Conservation (phyloP, 2,329 filamentous ascomycete species). For the Pseudogymnoascus sp. region DNA sequence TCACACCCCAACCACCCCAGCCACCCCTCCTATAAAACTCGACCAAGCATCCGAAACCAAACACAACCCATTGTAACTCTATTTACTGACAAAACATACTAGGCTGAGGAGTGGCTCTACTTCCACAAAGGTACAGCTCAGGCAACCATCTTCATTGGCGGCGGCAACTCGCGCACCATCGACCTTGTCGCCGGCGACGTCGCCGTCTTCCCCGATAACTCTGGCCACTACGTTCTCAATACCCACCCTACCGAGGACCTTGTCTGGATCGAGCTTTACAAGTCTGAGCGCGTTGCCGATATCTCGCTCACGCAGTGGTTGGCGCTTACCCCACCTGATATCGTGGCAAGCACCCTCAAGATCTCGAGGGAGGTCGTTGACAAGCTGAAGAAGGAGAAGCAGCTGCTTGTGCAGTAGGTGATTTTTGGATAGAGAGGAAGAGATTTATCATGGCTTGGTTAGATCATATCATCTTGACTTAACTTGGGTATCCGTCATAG, state of each 20-base stretch:
- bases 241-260: constrained; percentile 54
- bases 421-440: background rate
- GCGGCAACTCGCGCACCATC: constrained; percentile 53
- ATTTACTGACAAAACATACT: background rate
- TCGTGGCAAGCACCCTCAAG: constrained; percentile 53
- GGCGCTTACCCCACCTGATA: constrained; percentile 54
- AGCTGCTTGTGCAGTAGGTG: constrained; percentile 39
- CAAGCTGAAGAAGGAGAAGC: constrained; percentile 55
- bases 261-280: constrained; percentile 62
- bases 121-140: constrained; percentile 55
- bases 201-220: constrained; percentile 59
- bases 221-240: constrained; percentile 62
- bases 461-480: background rate
- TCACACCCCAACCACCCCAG: background rate
- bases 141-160: constrained; percentile 58
- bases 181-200: constrained; percentile 61
- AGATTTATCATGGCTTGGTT: background rate
- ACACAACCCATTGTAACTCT: background rate
- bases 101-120: constrained; percentile 65
- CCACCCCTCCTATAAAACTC: background rate
- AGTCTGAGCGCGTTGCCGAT: constrained; percentile 57
- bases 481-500: background rate
- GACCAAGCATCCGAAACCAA: background rate
- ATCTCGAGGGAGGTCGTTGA: constrained; percentile 48
- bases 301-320: constrained; percentile 63